These are phyloP conservation scores for Didymellaceae sp. DNA, from an alignment of 2,329 filamentous ascomycete species.

Conservation along the genomic window DNA sequence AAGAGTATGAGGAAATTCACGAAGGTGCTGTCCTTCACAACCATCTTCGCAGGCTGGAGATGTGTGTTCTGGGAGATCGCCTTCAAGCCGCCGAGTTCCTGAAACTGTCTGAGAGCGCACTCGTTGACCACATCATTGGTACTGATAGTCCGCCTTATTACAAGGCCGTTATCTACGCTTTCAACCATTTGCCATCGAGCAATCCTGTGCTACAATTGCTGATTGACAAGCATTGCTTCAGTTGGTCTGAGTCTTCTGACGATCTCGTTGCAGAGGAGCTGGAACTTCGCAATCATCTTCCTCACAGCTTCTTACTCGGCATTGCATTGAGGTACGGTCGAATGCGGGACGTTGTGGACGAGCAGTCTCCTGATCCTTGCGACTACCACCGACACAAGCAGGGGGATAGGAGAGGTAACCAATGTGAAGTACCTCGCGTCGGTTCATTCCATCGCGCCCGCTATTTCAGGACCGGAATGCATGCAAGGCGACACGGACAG, in stretches of 20 bases:
- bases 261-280: neutral
- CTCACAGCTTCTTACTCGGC: constrained; percentile 8
- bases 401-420: neutral
- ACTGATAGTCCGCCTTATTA: neutral
- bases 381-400: constrained; percentile 14
- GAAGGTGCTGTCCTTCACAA: neutral
- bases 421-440: neutral
- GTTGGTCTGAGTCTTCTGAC: neutral
- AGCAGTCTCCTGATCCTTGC: neutral
- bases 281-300: neutral
- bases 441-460: no score
- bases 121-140: neutral
- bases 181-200: constrained; percentile 7
- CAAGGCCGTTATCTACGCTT: constrained; percentile 13
- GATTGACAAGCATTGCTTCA: constrained; percentile 14
- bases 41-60: neutral
- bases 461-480: no score
- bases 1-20: no score
- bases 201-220: constrained; percentile 13
- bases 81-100: constrained; percentile 4
- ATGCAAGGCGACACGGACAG: no score
- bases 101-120: neutral
- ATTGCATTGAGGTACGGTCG: constrained; percentile 8
- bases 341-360: neutral
- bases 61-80: constrained; percentile 8